phyloP scores from a whole-genome alignment of 768 basidiomycete genomes.

The Tephrocybe sp. region DNA sequence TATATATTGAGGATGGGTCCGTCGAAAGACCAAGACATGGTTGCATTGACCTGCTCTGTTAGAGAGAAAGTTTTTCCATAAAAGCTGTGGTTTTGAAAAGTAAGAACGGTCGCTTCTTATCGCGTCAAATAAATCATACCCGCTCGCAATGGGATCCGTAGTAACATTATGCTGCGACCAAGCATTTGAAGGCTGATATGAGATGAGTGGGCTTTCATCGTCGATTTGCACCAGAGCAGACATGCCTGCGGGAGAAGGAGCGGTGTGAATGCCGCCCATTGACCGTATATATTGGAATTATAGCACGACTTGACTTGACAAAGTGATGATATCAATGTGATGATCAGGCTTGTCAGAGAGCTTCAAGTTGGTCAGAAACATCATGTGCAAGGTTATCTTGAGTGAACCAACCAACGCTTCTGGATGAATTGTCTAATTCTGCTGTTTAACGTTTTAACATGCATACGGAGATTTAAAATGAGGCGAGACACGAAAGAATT shows the following conservation, averaged over 20 bases:
- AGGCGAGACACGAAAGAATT: no score
- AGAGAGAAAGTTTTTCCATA: slow-evolving; percentile 2
- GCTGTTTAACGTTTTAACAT: no score
- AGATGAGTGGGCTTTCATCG: slow-evolving; percentile 3
- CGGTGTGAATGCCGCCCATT: no score
- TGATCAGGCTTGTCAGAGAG: no score
- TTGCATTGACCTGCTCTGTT: not conserved
- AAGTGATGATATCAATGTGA: no score
- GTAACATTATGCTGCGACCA: slow-evolving; percentile 1
- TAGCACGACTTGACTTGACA: no score
- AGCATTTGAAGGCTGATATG: not conserved
- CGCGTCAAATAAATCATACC: not conserved
- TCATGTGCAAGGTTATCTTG: no score
- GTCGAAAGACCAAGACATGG: slow-evolving; percentile 3
- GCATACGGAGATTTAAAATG: no score
- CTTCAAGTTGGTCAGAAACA: no score
- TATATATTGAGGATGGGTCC: not conserved
- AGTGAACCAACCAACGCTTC: no score
- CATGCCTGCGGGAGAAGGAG: not conserved
- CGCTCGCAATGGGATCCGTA: not conserved
- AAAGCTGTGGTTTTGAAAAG: not conserved
- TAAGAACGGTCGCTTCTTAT: not conserved
- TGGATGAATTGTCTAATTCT: no score
- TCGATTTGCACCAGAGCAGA: not conserved
- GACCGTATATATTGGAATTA: no score